Evolutionary conservation across 192 early-diverging fungal genomes (phyloP), one percentile per base, ranked within the genome.

Genomic region (Linnemannia hyalina): DNA sequence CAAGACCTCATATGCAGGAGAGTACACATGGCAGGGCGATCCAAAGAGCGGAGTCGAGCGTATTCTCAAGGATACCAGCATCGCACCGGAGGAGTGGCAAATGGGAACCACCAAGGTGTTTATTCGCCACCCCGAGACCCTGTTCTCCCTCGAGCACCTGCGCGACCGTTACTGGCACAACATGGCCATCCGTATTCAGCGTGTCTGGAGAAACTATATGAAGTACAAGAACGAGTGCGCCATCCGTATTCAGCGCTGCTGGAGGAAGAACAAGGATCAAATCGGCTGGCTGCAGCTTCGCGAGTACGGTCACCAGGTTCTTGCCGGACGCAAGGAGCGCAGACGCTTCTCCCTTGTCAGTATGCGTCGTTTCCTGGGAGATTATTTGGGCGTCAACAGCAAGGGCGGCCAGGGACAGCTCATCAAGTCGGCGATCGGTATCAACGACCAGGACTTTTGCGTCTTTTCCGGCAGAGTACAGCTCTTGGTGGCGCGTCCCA

Each of bases 81-180:
- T 99, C 77, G 91, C 93, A 36, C 71, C 90, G 9, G 93, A 95
- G 38, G 97, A 99, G 88, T 99, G 98, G 97, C 98, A 99, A 88
- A 92, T 99, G 73, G 99, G 99, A 44, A 93, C 92, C 5, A 95
- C 95, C 70, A 99, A 99, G 90, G 94, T 96, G 23, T 99, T 99
- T 88, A 97, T 99, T 88, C 95, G 97, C 57, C 94, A 95, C 52
- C 98, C 98, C 35, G 98, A 99, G 85, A 97, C 96, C 6, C 88
- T 96, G 80, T 99, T 98, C 82, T 91, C 96, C 6, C 90, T 99
- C 8, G 98, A 99, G 91, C 95, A 95, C 82, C 88, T 95, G 84
- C 95, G 98, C 54, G 98, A 99, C 71, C 93, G 94, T 68, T 99
- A 99, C 90, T 99, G 97, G 95, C 97, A 99, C 85, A 93, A 91